Base-by-base conservation (phyloP, 2,329 filamentous ascomycete genomes). In the Neofusicoccum umdonicola region DNA sequence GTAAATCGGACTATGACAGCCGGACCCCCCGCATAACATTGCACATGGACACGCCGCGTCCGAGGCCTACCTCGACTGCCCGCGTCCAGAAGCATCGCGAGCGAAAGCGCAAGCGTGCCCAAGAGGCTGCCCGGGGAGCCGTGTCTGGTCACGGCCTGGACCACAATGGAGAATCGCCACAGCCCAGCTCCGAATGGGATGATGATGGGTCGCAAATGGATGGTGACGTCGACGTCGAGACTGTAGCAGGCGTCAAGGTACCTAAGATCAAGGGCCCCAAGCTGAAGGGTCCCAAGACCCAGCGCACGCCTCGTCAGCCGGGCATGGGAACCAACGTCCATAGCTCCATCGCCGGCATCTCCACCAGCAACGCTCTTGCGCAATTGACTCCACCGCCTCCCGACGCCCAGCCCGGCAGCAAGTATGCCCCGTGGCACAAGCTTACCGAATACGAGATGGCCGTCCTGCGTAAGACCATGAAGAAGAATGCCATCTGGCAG, bases 401-500 rank as follows among this genome's bases (percentile, higher is more conserved):
- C 19, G 84, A 88, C 72, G 86, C 87, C 7, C 79, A 79, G 62
- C 80, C 84, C 27, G 87, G 87, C 51, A 88, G 85, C 74, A 83
- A 84, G 70, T 84, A 84, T 76, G 78, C 83, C 66, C 87, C 87
- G 1, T 89, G 87, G 87, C 79, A 86, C 69, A 85, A 86, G 65
- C 76, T 89, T 67, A 89, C 87, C 2, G 87, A 88, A 68, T 89
- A 84, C 78, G 87, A 89, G 71, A 87, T 89, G 86, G 87, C 86
- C 4, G 86, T 87, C 67, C 82, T 95, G 7, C 83, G 91, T 66
- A 95, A 95, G 78, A 85, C 90, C 17, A 95, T 95, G 91, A 95
- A 95, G 84, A 95, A 95, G 82, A 95, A 95, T 72, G 90, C 91
- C 0, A 88, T 91, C 4, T 95, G 91, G 91, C 88, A 87, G 2